These are phyloP conservation scores for Globisporangium lucens DNA, from an alignment of 352 stramenopile genomes.

Conservation along the genomic window DNA sequence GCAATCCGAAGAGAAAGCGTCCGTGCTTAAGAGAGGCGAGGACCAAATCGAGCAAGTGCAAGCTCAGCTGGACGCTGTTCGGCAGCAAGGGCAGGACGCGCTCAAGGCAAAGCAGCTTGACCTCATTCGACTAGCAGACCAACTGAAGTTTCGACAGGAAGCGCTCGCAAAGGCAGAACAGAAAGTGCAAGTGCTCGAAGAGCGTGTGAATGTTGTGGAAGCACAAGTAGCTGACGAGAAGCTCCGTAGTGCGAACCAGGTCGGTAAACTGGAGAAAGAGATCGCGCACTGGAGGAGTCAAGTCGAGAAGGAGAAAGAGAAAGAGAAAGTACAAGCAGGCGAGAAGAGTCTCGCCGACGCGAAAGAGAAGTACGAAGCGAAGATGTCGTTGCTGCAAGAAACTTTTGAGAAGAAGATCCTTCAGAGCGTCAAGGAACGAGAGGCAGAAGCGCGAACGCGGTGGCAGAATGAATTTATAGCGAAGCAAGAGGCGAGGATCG, in stretches of 20 bases:
- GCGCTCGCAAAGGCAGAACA: constrained; percentile 46
- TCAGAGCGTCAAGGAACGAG: constrained; percentile 49
- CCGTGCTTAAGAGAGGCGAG: constrained; percentile 28
- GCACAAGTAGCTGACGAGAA: constrained; percentile 42
- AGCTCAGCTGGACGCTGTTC: constrained; percentile 33
- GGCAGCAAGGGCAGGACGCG: constrained; percentile 34
- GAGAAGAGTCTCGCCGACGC: constrained; percentile 30
- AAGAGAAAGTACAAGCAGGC: constrained; percentile 29
- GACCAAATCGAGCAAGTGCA: constrained; percentile 35
- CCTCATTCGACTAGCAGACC: constrained; percentile 39
- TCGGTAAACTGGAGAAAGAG: constrained; percentile 53
- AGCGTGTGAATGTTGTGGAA: constrained; percentile 30
- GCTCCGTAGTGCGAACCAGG: constrained; percentile 31
- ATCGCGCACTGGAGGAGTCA: constrained; percentile 35
- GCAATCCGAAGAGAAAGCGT: constrained; percentile 48
- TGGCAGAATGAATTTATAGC: constrained; percentile 73
- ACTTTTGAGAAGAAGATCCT: constrained; percentile 43
- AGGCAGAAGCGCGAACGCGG: constrained; percentile 49
- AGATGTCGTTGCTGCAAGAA: constrained; percentile 45
- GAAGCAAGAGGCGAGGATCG: constrained; percentile 67
- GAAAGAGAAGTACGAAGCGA: constrained; percentile 50
- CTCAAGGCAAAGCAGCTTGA: constrained; percentile 58
- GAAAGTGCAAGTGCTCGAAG: constrained; percentile 38
- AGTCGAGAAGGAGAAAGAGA: constrained; percentile 59
- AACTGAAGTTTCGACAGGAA: constrained; percentile 63